Conservation (phyloP, 2,329 filamentous ascomycete species). For the Corynespora cassiicola region DNA sequence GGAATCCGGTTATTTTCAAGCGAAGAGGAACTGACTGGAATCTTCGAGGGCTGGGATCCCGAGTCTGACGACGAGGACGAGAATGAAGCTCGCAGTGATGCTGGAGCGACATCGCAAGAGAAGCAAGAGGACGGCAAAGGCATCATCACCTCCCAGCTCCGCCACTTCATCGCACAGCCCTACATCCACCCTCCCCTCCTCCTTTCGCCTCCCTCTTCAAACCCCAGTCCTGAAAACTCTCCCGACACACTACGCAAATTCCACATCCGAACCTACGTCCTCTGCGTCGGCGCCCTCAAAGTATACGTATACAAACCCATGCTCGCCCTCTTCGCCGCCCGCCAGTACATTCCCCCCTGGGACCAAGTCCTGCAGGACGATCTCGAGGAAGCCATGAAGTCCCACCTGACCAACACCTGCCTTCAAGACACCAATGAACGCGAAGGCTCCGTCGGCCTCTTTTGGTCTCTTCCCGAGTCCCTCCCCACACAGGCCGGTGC, state of each 20-base stretch:
- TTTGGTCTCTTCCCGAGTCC: constrained; percentile 70
- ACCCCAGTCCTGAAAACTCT: not conserved
- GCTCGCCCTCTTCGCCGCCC: constrained; percentile 89
- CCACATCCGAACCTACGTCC: constrained; percentile 90
- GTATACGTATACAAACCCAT: constrained; percentile 89
- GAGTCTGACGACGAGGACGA: constrained; percentile 70
- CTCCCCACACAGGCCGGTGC: constrained; percentile 11
- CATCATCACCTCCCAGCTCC: constrained; percentile 86
- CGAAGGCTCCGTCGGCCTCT: constrained; percentile 73
- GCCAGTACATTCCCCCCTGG: constrained; percentile 73
- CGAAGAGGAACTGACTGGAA: constrained; percentile 80
- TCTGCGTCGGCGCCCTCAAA: constrained; percentile 77
- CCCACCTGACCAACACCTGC: constrained; percentile 95
- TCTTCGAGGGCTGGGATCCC: constrained; percentile 92
- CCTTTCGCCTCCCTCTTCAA: constrained; percentile 52
- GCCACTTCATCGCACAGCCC: constrained; percentile 94
- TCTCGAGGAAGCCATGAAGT: constrained; percentile 60
- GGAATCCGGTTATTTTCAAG: constrained; percentile 89
- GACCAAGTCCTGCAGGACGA: constrained; percentile 22
- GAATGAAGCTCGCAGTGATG: constrained; percentile 28
- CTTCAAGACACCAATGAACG: constrained; percentile 69
- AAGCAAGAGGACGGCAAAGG: constrained; percentile 50
- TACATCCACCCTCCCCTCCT: constrained; percentile 92
- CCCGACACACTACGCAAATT: constrained; percentile 72
- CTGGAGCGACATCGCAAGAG: constrained; percentile 29